Conservation (phyloP, 331 rosid genomes). For the Acacia concinna region DNA sequence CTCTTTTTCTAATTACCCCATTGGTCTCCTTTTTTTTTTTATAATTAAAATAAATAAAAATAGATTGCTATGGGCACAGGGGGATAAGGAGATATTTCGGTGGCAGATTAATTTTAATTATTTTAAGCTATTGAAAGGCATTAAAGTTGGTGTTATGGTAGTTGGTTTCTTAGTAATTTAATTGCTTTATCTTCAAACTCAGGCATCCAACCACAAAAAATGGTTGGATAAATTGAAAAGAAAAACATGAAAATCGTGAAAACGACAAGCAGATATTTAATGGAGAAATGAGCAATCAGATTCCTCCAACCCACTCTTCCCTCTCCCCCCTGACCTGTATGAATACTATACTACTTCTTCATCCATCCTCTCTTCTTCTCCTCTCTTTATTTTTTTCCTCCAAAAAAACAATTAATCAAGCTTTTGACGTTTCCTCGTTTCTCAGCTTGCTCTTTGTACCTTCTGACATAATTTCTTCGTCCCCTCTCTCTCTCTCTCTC, state of each 20-base stretch:
- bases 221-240: slow-evolving; percentile 37
- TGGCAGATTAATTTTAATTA: slow-evolving; percentile 3
- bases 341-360: slow-evolving; percentile 44
- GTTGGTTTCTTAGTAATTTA: slow-evolving; percentile 82
- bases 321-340: too few species aligned
- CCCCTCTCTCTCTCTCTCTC: slow-evolving; percentile 26
- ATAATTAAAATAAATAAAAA: neutral
- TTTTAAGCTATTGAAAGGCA: slow-evolving; percentile 42
- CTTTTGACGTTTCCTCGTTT: slow-evolving; percentile 93
- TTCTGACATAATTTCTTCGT: slow-evolving; percentile 69
- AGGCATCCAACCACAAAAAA: slow-evolving; percentile 93
- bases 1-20: slow-evolving; percentile 17
- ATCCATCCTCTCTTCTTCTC: slow-evolving; percentile 41
- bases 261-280: slow-evolving; percentile 96
- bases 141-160: slow-evolving; percentile 82
- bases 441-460: slow-evolving; percentile 64
- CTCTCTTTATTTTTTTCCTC: neutral
- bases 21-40: slow-evolving; percentile 11
- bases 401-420: slow-evolving; percentile 38
- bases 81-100: slow-evolving; percentile 13
- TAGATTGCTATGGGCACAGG: slow-evolving; percentile 8
- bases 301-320: slow-evolving; percentile 40
- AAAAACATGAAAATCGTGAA: slow-evolving; percentile 45
- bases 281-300: slow-evolving; percentile 61
- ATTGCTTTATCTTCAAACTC: slow-evolving; percentile 91